These are phyloP conservation scores for Ganoderma lucidum DNA, from an alignment of 1,284 basidiomycete genomes.

Conservation along the genomic window DNA sequence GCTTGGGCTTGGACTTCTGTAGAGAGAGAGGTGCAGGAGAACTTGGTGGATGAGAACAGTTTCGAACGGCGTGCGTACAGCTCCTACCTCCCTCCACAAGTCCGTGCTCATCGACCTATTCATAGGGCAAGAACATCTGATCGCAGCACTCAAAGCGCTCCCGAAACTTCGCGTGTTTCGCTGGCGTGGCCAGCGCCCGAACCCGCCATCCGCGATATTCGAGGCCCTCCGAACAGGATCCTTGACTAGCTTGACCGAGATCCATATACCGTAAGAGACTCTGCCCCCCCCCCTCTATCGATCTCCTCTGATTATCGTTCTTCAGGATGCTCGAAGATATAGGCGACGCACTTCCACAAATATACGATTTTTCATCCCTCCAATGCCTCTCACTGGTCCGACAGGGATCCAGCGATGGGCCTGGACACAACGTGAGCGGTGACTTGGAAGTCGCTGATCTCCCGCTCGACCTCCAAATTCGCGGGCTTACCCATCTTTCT, in stretches of 20 bases:
- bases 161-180: not conserved
- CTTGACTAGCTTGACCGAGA: not conserved
- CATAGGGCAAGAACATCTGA: not conserved
- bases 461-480: not conserved
- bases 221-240: not conserved
- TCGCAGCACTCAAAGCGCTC: not conserved
- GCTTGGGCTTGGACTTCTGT: not conserved
- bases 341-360: not conserved
- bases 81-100: not conserved
- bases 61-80: not conserved
- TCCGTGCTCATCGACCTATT: not conserved
- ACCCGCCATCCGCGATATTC: not conserved
- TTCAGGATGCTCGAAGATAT: too few relatives aligned
- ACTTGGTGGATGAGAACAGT: not conserved
- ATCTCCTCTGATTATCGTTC: not conserved
- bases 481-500: not conserved
- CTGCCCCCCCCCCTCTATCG: not conserved
- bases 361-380: not conserved
- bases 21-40: too few relatives aligned
- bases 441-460: too few relatives aligned
- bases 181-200: not conserved
- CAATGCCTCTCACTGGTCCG: not conserved
- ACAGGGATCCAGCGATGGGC: not conserved
- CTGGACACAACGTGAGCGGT: not conserved
- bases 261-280: not conserved